phyloP scores from a whole-genome alignment of 208 protist species.

The Leishmania turanica region DNA sequence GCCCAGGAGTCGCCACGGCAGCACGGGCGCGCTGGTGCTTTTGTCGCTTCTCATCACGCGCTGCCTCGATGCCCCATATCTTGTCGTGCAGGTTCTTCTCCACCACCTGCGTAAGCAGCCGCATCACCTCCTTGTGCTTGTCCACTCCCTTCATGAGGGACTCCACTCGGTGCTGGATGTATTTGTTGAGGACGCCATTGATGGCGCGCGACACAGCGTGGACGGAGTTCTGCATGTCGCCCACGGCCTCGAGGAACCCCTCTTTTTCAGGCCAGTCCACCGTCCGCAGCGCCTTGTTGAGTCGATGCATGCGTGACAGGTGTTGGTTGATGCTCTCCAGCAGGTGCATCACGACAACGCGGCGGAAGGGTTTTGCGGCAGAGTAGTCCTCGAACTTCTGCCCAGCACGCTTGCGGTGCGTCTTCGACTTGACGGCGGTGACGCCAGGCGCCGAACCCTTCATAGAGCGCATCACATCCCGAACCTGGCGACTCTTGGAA shows the following conservation, averaged over 20 bases:
- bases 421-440: constrained; percentile 81
- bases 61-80: constrained; percentile 50
- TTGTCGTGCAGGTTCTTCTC: constrained; percentile 72
- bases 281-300: constrained; percentile 76
- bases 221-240: constrained; percentile 52
- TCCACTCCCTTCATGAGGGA: constrained; percentile 71
- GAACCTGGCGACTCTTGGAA: constrained; percentile 76
- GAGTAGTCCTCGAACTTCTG: constrained; percentile 89
- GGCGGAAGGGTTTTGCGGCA: constrained; percentile 86
- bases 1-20: background rate
- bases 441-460: constrained; percentile 62
- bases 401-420: constrained; percentile 68
- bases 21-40: constrained; percentile 48
- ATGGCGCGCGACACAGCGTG: constrained; percentile 52
- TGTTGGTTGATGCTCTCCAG: constrained; percentile 53
- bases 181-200: constrained; percentile 60
- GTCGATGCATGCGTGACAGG: constrained; percentile 55
- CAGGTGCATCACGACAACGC: constrained; percentile 68
- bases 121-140: constrained; percentile 78
- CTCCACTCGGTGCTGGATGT: constrained; percentile 73
- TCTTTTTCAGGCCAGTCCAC: constrained; percentile 83
- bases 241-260: constrained; percentile 58
- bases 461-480: constrained; percentile 87
- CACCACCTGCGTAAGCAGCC: constrained; percentile 67
- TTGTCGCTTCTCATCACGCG: constrained; percentile 34